A percentile compares a stretch with the other conserved stretches of the same genome.
phyloP scores from a whole-genome alignment of 495 filamentous ascomycete species.

The Elaphomyces granulatus region DNA sequence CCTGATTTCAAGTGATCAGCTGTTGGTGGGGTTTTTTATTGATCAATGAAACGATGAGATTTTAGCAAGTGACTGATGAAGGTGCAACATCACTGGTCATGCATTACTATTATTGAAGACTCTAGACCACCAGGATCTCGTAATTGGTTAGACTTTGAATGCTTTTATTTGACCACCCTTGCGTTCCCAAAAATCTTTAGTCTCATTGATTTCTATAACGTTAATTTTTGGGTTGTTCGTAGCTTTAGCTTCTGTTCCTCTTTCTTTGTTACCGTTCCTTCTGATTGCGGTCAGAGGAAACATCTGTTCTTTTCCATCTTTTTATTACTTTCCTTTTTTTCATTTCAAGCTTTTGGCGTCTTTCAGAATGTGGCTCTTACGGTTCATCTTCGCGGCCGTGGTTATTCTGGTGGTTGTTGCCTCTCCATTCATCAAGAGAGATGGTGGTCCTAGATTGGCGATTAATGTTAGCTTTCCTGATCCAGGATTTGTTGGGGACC shows the following conservation, averaged over 20 bases:
- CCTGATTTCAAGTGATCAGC: too few relatives aligned
- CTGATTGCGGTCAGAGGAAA: too few relatives aligned
- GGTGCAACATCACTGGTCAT: too few relatives aligned
- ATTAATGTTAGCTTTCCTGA: conserved; percentile 25
- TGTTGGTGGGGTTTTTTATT: too few relatives aligned
- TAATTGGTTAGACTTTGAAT: too few relatives aligned
- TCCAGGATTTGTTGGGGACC: conserved; percentile 20
- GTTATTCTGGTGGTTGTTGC: not conserved
- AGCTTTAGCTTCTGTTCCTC: conserved; percentile 6
- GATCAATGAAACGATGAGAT: too few relatives aligned
- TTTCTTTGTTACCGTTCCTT: conserved; percentile 8
- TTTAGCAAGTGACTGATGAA: too few relatives aligned
- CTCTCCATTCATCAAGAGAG: conserved; percentile 7
- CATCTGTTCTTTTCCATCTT: not conserved
- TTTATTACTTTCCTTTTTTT: not conserved
- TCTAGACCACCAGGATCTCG: too few relatives aligned
- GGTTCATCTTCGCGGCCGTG: not conserved
- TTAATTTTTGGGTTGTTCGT: not conserved
- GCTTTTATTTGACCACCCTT: too few relatives aligned
- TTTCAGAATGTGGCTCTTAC: not conserved
- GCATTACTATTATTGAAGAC: too few relatives aligned
- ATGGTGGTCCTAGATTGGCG: conserved; percentile 15
- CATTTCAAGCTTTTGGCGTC: not conserved
- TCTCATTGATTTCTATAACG: too few relatives aligned
- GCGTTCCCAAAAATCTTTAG: too few relatives aligned